Base-by-base conservation (phyloP, 1,139 yeast species). In the Debaryomyces fabryi region DNA sequence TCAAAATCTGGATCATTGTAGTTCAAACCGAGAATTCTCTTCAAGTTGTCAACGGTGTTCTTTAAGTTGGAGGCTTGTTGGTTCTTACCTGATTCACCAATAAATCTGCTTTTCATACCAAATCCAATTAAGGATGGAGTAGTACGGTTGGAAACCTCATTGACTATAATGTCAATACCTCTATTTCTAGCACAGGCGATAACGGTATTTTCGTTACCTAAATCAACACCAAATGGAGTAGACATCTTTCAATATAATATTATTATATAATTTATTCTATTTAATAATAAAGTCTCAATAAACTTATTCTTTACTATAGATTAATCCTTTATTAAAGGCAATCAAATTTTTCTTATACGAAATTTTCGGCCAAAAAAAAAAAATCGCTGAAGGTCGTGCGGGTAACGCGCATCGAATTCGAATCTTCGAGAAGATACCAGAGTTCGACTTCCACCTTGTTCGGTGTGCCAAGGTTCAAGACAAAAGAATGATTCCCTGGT, bases 161-260 rank as follows among this genome's bases (percentile, higher is more conserved):
- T 95, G 76, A 93, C 98, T 63, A 93, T 89, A 64, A 95, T 86
- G 72, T 93, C 99, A 69, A 95, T 93, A 67, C 98, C 98, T 79
- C 98, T 86, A 83, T 93, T 93, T 72, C 96, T 88, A 56, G 99
- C 99, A 69, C 96, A 96, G 42, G 97, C 98, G 67, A 93, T 82
- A 59, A 92, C 97, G 56, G 96, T 85, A 80, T 82, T 88, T 79
- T 83, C 81, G 78, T 91, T 91, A 78, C 99, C 99, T 70, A 93
- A 86, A 84, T 93, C 99, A 74, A 93, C 87, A 79, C 99, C 99
- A 67, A 93, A 89, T 73, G 98, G 97, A 69, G 89, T 84, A 58
- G 80, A 75, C 80, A 76, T 76, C 42, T 50, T 67, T 46, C 20
- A 39, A 40, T 36, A 40, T 29, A 35, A 27, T 29, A 25, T 23